A percentile compares a stretch with the other conserved stretches of the same genome.
phyloP scores from a whole-genome alignment of 495 filamentous ascomycete species.

The Mytilinidion resinicola region DNA sequence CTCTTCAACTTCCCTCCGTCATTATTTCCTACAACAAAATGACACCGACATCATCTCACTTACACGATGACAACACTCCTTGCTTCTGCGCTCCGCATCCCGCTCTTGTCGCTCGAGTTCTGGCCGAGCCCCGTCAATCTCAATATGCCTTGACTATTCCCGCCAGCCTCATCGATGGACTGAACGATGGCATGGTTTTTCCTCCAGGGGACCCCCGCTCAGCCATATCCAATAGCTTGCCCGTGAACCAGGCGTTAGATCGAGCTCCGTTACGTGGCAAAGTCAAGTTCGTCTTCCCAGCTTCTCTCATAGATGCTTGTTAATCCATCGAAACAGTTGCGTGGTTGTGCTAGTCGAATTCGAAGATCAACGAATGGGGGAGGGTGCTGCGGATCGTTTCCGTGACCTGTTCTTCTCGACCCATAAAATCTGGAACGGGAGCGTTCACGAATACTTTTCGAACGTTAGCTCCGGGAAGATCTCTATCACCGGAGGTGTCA shows the following conservation, averaged over 20 bases:
- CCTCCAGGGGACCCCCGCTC: background rate
- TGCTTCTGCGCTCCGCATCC: too few species aligned
- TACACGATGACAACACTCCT: too few species aligned
- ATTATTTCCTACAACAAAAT: too few species aligned
- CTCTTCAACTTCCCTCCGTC: too few species aligned
- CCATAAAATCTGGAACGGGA: background rate
- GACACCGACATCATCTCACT: too few species aligned
- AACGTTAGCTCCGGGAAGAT: slow-evolving; percentile 12
- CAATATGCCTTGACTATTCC: too few species aligned
- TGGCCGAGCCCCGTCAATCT: too few species aligned
- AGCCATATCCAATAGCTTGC: background rate
- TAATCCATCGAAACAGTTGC: background rate
- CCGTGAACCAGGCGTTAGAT: background rate
- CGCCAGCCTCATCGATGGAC: background rate
- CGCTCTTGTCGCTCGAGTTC: too few species aligned
- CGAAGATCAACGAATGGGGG: background rate
- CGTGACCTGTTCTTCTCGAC: slow-evolving; percentile 20
- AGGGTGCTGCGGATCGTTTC: background rate
- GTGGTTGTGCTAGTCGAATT: background rate
- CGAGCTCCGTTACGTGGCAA: background rate
- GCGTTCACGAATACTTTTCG: slow-evolving; percentile 14
- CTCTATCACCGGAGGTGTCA: slow-evolving; percentile 6
- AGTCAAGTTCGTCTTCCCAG: background rate
- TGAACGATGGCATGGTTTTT: slow-evolving; percentile 1
- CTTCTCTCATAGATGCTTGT: background rate